Conservation (phyloP, 148 eudicot genomes). For the Hydrangea macrophylla region DNA sequence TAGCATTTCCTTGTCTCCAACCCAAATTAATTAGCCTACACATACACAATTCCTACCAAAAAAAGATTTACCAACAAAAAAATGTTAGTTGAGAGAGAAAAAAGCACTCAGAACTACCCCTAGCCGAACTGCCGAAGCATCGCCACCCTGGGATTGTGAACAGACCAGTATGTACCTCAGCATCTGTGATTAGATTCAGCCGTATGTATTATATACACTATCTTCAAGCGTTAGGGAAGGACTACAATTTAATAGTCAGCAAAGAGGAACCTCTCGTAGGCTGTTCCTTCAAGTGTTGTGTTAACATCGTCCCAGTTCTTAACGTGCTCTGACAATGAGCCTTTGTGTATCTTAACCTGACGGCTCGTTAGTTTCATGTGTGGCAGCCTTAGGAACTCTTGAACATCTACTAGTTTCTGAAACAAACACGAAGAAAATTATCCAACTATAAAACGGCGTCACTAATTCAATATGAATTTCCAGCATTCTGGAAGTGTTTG, state of each 20-base stretch:
- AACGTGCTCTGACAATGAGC: constrained; percentile 64
- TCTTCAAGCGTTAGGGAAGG: background rate
- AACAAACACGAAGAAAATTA: background rate
- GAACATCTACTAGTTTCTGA: constrained; percentile 77
- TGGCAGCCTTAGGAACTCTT: constrained; percentile 66
- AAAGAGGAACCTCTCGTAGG: constrained; percentile 57
- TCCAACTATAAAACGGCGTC: background rate
- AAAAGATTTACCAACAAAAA: too few species aligned
- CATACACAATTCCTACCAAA: too few species aligned
- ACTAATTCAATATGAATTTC: background rate
- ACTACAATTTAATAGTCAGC: constrained; percentile 46
- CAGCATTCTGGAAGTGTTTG: too few species aligned
- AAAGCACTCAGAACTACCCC: too few species aligned
- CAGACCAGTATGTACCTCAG: too few species aligned
- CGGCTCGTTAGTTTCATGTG: constrained; percentile 54
- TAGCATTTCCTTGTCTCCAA: too few species aligned
- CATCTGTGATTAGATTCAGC: background rate
- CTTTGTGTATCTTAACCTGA: constrained; percentile 91
- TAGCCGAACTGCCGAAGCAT: too few species aligned
- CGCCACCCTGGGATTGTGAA: too few species aligned
- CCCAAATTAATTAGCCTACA: too few species aligned
- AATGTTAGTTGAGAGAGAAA: too few species aligned
- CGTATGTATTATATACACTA: constrained; percentile 12
- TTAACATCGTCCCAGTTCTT: constrained; percentile 76
- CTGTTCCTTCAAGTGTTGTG: constrained; percentile 68